Evolutionary conservation across 2,329 filamentous ascomycete species (phyloP).

Genomic region (Sclerotinia trifoliorum): DNA sequence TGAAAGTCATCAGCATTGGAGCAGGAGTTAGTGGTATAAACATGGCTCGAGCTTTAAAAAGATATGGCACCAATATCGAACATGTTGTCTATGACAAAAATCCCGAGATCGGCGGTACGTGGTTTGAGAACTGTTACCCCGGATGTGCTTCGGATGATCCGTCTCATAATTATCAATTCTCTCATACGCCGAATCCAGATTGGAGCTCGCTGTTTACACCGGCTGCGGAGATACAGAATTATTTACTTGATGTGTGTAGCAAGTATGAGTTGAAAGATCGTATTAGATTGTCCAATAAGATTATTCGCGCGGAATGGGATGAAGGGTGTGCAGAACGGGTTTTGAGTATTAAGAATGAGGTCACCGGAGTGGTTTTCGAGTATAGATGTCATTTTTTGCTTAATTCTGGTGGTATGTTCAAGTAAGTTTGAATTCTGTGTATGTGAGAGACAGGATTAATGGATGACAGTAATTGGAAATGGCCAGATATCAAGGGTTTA

Average conservation of each 20-base stretch:
- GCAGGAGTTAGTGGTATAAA: constrained; percentile 49
- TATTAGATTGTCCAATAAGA: constrained; percentile 47
- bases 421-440: constrained; percentile 43
- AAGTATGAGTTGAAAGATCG: constrained; percentile 46
- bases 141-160: constrained; percentile 56
- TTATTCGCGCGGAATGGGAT: constrained; percentile 38
- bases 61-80: constrained; percentile 45
- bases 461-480: constrained; percentile 50
- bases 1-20: constrained; percentile 45
- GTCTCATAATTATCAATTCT: constrained; percentile 61
- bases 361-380: constrained; percentile 44
- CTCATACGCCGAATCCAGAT: constrained; percentile 57
- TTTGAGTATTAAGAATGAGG: constrained; percentile 20
- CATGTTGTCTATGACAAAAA: constrained; percentile 58
- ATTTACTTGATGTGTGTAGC: constrained; percentile 50
- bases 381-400: constrained; percentile 51
- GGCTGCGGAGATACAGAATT: constrained; percentile 55
- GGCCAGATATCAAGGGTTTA: constrained; percentile 60
- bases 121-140: constrained; percentile 59
- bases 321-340: constrained; percentile 24
- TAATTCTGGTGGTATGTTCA: constrained; percentile 52
- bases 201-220: constrained; percentile 59
- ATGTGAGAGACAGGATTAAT: not conserved
- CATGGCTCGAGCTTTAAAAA: constrained; percentile 48
- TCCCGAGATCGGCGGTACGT: constrained; percentile 54